Percentiles rank a stretch among this genome's conserved stretches.
These are phyloP conservation scores for Saccharomycopsis sp. DNA, from an alignment of 805 yeast genomes.

Conservation along the genomic window DNA sequence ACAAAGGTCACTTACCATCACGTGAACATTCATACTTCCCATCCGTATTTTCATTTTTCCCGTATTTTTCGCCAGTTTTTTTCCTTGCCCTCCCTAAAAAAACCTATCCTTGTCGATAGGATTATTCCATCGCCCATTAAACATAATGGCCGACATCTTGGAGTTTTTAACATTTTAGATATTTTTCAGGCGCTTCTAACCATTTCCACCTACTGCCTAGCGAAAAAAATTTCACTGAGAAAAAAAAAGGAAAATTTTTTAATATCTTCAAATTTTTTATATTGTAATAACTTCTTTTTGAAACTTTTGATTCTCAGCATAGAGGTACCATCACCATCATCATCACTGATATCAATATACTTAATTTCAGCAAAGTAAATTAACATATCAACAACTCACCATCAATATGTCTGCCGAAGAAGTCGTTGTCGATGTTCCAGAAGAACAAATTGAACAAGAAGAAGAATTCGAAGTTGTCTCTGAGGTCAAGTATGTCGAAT, in stretches of 20 bases:
- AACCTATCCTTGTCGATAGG: too few species aligned
- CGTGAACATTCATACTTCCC: too few species aligned
- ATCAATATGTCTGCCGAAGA: constrained; percentile 74
- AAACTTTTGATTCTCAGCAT: background rate
- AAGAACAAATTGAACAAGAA: constrained; percentile 37
- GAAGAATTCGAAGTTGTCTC: constrained; percentile 62
- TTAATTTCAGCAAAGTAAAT: background rate
- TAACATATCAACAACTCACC: background rate
- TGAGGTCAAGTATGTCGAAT: constrained; percentile 75
- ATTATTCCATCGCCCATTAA: too few species aligned
- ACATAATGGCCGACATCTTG: too few species aligned
- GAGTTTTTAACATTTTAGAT: too few species aligned
- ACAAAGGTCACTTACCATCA: background rate
- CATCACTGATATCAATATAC: background rate
- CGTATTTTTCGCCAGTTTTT: background rate
- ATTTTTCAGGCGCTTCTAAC: constrained; percentile 2
- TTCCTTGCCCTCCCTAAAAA: too few species aligned
- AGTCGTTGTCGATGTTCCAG: constrained; percentile 44
- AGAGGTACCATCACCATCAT: background rate
- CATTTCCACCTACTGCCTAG: too few species aligned
- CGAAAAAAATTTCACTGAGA: background rate
- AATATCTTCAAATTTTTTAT: background rate
- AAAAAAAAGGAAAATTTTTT: background rate
- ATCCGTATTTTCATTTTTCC: background rate
- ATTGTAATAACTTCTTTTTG: background rate